Percentiles rank a stretch among this genome's conserved stretches.
These are phyloP conservation scores for Penicillium hordei DNA, from an alignment of 2,329 filamentous ascomycete genomes.

Conservation along the genomic window DNA sequence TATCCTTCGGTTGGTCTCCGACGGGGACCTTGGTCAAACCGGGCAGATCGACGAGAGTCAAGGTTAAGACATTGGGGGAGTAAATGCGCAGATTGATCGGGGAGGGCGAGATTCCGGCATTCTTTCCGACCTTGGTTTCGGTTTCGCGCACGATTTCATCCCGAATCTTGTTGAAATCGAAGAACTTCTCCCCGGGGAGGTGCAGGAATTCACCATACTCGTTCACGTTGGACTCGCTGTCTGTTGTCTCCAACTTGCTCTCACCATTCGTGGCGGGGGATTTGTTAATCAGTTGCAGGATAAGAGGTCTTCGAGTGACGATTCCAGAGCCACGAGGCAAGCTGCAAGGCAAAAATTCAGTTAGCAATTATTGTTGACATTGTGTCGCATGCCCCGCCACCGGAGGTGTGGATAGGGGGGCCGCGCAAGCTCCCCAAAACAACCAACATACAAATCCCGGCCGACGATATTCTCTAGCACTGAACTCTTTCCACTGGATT, in stretches of 20 bases:
- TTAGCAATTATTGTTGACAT: conserved; percentile 31
- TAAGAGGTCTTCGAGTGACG: conserved; percentile 90
- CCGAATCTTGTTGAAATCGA: conserved; percentile 96
- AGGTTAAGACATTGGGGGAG: conserved; percentile 94
- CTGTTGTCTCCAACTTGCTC: conserved; percentile 64
- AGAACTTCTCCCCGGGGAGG: conserved; percentile 95
- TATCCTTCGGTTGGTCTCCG: conserved; percentile 93
- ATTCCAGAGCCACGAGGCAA: conserved; percentile 96
- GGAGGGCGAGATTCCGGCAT: conserved; percentile 92
- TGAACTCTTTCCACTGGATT: conserved; percentile 99
- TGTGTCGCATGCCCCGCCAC: conserved; percentile 19
- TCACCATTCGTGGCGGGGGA: conserved; percentile 69
- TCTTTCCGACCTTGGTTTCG: conserved; percentile 91
- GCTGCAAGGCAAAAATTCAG: conserved; percentile 51
- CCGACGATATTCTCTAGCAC: conserved; percentile 98
- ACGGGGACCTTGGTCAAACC: conserved; percentile 96
- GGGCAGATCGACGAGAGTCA: conserved; percentile 94
- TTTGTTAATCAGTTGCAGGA: conserved; percentile 97
- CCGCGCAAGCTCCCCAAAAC: neutral
- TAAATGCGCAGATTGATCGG: conserved; percentile 98
- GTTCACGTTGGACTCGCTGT: conserved; percentile 86
- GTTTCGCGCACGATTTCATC: conserved; percentile 98
- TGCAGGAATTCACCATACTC: conserved; percentile 99
- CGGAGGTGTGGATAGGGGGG: neutral
- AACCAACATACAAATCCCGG: conserved; percentile 82